phyloP scores from a whole-genome alignment of 2,329 filamentous ascomycete species.

The Pseudocercospora macadamiae region DNA sequence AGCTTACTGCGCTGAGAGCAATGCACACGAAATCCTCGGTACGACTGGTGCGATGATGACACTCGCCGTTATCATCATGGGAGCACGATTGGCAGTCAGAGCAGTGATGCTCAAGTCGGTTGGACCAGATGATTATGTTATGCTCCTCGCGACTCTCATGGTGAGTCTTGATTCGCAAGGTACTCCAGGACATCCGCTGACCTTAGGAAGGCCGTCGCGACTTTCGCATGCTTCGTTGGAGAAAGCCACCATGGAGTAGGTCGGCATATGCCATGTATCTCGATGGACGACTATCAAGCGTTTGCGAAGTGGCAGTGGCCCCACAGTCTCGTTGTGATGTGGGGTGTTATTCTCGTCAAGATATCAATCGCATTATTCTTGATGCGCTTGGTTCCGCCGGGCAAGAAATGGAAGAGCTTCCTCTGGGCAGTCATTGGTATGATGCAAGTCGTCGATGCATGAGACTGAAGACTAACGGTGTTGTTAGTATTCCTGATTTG shows the following conservation, averaged over 20 bases:
- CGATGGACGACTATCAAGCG: conserved; percentile 35
- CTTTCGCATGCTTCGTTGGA: conserved; percentile 48
- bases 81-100: conserved; percentile 43
- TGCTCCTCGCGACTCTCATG: conserved; percentile 46
- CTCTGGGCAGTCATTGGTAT: conserved; percentile 49
- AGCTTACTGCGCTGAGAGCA: conserved; percentile 32
- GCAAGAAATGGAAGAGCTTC: conserved; percentile 45
- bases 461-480: conserved; percentile 20
- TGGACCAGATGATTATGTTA: conserved; percentile 55
- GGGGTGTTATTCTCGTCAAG: conserved; percentile 51
- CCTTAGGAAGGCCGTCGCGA: conserved; percentile 32
- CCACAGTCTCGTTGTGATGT: conserved; percentile 52
- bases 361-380: conserved; percentile 53
- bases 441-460: conserved; percentile 16
- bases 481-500: conserved; percentile 45
- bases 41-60: conserved; percentile 29
- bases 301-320: conserved; percentile 50
- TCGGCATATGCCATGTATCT: conserved; percentile 41
- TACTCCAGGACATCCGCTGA: no score
- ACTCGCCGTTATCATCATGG: conserved; percentile 26
- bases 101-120: conserved; percentile 51
- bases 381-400: conserved; percentile 47
- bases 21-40: conserved; percentile 28
- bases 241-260: conserved; percentile 53
- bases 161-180: no score